Evolutionary conservation across 305 asterid species (phyloP).

Genomic region (Fraxinus dipetala): DNA sequence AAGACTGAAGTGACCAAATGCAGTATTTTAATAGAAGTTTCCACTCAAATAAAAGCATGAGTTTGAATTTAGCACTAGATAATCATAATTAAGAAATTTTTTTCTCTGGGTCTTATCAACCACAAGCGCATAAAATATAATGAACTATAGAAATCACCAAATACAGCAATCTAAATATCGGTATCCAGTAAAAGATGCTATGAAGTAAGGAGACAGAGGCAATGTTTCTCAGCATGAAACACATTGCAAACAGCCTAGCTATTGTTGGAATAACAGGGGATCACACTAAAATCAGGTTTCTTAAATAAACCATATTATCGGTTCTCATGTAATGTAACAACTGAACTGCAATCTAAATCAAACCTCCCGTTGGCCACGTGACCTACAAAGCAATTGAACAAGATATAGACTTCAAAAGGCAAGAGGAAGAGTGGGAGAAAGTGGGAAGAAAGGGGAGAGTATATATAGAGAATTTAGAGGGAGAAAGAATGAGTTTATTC

Average conservation of each 20-base stretch:
- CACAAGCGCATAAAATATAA: constrained; percentile 7
- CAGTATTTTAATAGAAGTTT: constrained; percentile 2
- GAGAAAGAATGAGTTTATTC: not conserved
- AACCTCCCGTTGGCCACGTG: not conserved
- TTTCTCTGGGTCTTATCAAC: not conserved
- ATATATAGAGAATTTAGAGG: not conserved
- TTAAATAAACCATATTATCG: constrained; percentile 15
- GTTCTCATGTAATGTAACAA: constrained; percentile 11
- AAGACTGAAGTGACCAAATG: constrained; percentile 14
- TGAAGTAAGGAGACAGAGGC: not conserved
- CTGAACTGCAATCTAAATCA: constrained; percentile 8
- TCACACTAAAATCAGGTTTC: not conserved
- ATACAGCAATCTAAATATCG: constrained; percentile 14
- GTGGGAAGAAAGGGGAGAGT: not conserved
- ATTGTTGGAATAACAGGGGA: constrained; percentile 1
- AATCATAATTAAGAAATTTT: not conserved
- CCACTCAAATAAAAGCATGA: constrained; percentile 19
- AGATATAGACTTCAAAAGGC: not conserved
- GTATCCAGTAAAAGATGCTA: constrained; percentile 9
- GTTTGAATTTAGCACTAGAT: constrained; percentile 1
- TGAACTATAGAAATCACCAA: constrained; percentile 10
- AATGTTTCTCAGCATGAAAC: constrained; percentile 9
- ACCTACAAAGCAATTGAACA: not conserved
- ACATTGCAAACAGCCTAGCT: not conserved
- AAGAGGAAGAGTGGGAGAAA: not conserved